Base-by-base conservation (phyloP, 202 grass and related monocot species). In the Schoenoplectus triqueter region DNA sequence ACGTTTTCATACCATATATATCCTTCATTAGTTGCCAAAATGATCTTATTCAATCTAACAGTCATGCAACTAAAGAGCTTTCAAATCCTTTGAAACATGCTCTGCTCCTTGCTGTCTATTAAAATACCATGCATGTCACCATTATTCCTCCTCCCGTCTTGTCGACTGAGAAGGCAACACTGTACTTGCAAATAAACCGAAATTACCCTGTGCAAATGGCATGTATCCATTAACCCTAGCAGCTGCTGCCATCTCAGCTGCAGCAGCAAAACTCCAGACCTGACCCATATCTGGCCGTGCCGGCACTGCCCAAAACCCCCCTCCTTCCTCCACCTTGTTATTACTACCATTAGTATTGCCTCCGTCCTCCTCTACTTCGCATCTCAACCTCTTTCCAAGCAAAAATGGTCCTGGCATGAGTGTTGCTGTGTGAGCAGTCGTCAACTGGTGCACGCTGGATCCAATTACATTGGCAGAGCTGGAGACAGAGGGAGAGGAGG, bases 401-500 rank as follows among this genome's bases (percentile, higher is more conserved):
- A 83, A 41, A 71, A 83, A 87, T 2, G 80, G 52, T 5, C 41
- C 59, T 10, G 48, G 71, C 71, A 64, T 87, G 47, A 56, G 74
- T 61, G 61, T 69, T 64, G 63, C 74, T 6, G 60, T 67, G 31
- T 51, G 74, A 65, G 61, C n/a, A 19, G 31, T 45, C 50, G 47
- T 31, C 49, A 79, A 11, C 7, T 85, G 80, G 72, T 86, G 88
- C 80, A 90, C 14, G 66, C 85, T 81, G 85, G 88, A 84, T 45
- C 81, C 85, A 57, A 81, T 83, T 17, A 81, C 86, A 59, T 84
- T 56, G 56, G 69, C 73, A 52, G 88, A 66, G 40, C 85, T 86
- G 31, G 92, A 88, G 45, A 93, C 80, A 71, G 91, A 94, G 42
- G 95, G 89, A 51, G 92, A 90, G 64, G 89, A 91, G 73, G 88